A percentile compares a stretch with the other conserved stretches of the same genome.
phyloP scores from a whole-genome alignment of 495 filamentous ascomycete genomes.

The Daldinia decipiens region DNA sequence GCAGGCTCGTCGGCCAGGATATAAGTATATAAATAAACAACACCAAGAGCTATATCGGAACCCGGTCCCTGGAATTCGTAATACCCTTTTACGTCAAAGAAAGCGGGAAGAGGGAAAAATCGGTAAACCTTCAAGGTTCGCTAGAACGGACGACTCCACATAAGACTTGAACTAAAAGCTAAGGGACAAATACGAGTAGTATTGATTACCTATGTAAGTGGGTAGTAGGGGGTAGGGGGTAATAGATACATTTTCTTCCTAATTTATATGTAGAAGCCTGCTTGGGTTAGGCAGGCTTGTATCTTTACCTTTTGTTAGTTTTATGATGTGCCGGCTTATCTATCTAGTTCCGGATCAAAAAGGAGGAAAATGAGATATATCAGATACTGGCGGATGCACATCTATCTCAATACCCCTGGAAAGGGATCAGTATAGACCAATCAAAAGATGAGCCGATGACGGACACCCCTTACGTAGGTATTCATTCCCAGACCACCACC shows the following conservation, averaged over 20 bases:
- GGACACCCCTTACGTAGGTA: slow-evolving; percentile 3
- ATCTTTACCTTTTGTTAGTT: slow-evolving; percentile 4
- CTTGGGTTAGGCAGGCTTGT: background rate
- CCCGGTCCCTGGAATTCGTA: slow-evolving; percentile 14
- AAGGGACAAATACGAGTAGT: slow-evolving; percentile 16
- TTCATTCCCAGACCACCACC: background rate
- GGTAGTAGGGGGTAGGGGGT: background rate
- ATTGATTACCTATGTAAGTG: slow-evolving; percentile 18
- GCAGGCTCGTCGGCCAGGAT: background rate
- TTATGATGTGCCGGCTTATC: slow-evolving; percentile 6
- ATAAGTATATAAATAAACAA: background rate
- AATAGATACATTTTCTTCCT: background rate
- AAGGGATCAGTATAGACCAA: background rate
- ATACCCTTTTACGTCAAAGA: slow-evolving; percentile 38
- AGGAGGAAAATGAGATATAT: slow-evolving; percentile 10
- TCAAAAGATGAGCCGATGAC: background rate
- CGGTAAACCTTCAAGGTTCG: slow-evolving; percentile 12
- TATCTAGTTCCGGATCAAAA: background rate
- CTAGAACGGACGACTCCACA: slow-evolving; percentile 37
- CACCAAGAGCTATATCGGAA: slow-evolving; percentile 15
- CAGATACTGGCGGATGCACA: background rate
- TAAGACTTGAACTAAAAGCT: slow-evolving; percentile 21
- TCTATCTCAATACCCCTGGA: background rate
- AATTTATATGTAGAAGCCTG: background rate
- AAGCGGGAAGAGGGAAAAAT: slow-evolving; percentile 18